Evolutionary conservation across 139 green algal species (phyloP).

Genomic region (Chlorella sp.): DNA sequence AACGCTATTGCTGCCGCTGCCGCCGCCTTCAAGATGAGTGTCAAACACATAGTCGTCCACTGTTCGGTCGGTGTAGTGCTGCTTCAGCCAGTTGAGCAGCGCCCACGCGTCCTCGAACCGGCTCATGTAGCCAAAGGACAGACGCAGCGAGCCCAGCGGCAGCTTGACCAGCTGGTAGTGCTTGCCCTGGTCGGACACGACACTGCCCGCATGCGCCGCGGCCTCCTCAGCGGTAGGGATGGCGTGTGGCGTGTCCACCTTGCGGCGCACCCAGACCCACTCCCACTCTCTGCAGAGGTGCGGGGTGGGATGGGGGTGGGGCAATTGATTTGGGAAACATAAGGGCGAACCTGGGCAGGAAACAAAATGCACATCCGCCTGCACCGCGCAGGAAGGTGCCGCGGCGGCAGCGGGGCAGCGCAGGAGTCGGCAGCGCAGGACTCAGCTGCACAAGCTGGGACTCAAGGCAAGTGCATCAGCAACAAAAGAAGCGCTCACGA

Average conservation of each 20-base stretch:
- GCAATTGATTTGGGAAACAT: background rate
- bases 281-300: background rate
- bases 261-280: conserved; percentile 11
- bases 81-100: conserved; percentile 63
- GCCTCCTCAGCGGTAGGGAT: background rate
- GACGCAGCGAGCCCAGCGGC: conserved; percentile 34
- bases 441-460: too few relatives aligned
- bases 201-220: background rate
- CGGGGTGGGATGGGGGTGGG: background rate
- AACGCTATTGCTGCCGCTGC: background rate
- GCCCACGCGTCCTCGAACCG: conserved; percentile 49
- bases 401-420: too few relatives aligned
- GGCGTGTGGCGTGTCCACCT: too few relatives aligned
- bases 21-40: background rate
- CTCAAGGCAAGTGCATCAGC: background rate
- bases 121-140: conserved; percentile 17
- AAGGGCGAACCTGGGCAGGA: too few relatives aligned
- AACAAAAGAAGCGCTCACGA: background rate
- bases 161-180: background rate
- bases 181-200: background rate
- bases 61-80: conserved; percentile 63
- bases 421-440: too few relatives aligned
- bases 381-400: too few relatives aligned
- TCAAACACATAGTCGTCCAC: background rate
- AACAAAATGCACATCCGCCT: too few relatives aligned